These are phyloP conservation scores for Ascosphaera apis DNA, from an alignment of 2,329 filamentous ascomycete genomes.

Conservation along the genomic window DNA sequence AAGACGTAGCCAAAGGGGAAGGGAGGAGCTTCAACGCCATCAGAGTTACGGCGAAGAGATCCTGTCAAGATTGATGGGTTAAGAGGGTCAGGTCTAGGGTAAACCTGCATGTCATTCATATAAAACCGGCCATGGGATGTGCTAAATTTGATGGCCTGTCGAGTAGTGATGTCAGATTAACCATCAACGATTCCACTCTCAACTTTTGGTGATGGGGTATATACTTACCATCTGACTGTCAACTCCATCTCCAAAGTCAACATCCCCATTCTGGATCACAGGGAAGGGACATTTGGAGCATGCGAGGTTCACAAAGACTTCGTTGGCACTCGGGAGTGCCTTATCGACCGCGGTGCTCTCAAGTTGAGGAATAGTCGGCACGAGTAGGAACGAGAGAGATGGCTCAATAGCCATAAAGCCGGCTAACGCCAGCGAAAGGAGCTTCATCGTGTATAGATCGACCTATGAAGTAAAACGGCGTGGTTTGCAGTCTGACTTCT, in stretches of 20 bases:
- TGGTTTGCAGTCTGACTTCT: background rate
- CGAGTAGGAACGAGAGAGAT: slow-evolving; percentile 15
- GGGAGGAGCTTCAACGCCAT: slow-evolving; percentile 15
- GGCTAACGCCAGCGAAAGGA: slow-evolving; percentile 15
- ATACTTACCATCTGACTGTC: slow-evolving; percentile 16
- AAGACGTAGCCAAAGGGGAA: slow-evolving; percentile 21
- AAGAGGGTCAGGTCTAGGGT: slow-evolving; percentile 11
- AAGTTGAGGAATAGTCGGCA: slow-evolving; percentile 9
- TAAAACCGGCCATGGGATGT: slow-evolving; percentile 14
- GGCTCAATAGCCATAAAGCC: slow-evolving; percentile 12
- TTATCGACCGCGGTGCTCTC: background rate
- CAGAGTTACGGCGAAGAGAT: slow-evolving; percentile 14
- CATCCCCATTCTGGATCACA: slow-evolving; percentile 9
- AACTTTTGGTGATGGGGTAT: too few species aligned
- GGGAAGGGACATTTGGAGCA: slow-evolving; percentile 20
- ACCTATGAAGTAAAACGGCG: background rate
- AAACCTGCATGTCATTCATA: slow-evolving; percentile 18
- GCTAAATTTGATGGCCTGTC: slow-evolving; percentile 15
- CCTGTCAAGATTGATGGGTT: slow-evolving; percentile 12
- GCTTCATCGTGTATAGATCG: slow-evolving; percentile 10
- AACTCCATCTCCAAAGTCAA: slow-evolving; percentile 14
- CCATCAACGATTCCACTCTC: too few species aligned
- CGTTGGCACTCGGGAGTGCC: slow-evolving; percentile 9
- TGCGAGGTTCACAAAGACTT: slow-evolving; percentile 12
- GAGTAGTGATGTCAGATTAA: slow-evolving; percentile 1